phyloP scores from a whole-genome alignment of 2,329 filamentous ascomycete genomes.

The Cladosporium sp. region DNA sequence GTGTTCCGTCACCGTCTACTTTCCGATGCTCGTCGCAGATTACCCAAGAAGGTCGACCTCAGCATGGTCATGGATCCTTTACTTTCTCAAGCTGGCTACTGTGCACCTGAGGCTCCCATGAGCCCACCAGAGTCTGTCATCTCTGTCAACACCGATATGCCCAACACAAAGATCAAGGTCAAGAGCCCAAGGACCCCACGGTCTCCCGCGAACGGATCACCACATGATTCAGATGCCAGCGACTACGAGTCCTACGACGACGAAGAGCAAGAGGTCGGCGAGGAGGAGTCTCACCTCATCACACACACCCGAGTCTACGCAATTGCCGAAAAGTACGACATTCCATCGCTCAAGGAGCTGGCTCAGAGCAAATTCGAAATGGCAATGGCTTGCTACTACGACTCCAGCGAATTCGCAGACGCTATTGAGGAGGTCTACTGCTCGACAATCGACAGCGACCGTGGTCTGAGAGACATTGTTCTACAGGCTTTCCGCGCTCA shows the following conservation, averaged over 20 bases:
- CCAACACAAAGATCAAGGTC: conserved; percentile 8
- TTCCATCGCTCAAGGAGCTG: conserved; percentile 43
- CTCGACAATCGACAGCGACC: conserved; percentile 46
- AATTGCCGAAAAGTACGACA: conserved; percentile 49
- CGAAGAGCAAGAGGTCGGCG: conserved; percentile 32
- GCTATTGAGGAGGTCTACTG: conserved; percentile 48
- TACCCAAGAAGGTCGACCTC: conserved; percentile 31
- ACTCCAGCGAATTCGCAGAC: conserved; percentile 43
- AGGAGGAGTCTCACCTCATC: conserved; percentile 40
- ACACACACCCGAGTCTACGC: conserved; percentile 47
- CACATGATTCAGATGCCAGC: conserved; percentile 29
- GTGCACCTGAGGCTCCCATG: conserved; percentile 17
- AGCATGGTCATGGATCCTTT: conserved; percentile 33
- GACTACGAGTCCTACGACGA: conserved; percentile 35
- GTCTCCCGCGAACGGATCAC: conserved; percentile 20
- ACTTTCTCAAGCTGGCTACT: conserved; percentile 31
- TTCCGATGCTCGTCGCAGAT: conserved; percentile 23
- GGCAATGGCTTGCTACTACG: conserved; percentile 41
- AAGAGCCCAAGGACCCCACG: conserved; percentile 19
- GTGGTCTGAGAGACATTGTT: conserved; percentile 45
- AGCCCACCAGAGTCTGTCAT: conserved; percentile 20
- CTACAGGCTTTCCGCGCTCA: conserved; percentile 45
- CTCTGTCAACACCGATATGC: conserved; percentile 16
- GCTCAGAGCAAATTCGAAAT: conserved; percentile 44
- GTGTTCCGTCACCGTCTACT: conserved; percentile 31